phyloP scores from a whole-genome alignment of 306 rosid species.

The Geum urbanum region DNA sequence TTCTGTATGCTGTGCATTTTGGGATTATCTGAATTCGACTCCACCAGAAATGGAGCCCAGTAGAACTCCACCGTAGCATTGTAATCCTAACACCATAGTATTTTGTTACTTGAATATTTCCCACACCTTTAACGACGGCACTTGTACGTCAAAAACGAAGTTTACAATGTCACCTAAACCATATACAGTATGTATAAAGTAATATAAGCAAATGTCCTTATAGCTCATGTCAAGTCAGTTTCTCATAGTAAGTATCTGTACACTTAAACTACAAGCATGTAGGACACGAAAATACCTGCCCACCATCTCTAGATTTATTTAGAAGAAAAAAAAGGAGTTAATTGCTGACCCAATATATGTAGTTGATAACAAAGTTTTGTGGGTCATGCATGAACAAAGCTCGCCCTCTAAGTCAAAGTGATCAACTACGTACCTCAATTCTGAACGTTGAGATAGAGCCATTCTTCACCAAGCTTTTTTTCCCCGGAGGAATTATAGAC shows the following conservation, averaged over 20 bases:
- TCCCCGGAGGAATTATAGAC: slow-evolving; percentile 59
- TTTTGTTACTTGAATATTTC: neutral
- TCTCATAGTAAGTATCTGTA: neutral
- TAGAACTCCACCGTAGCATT: slow-evolving; percentile 87
- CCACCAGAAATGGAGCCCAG: slow-evolving; percentile 96
- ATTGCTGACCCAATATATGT: neutral
- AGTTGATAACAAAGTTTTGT: neutral
- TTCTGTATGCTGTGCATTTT: slow-evolving; percentile 72
- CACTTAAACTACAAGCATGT: neutral
- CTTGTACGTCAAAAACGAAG: neutral
- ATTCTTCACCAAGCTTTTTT: slow-evolving; percentile 53
- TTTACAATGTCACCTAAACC: slow-evolving; percentile 18
- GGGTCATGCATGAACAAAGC: slow-evolving; percentile 13
- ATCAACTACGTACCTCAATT: slow-evolving; percentile 50
- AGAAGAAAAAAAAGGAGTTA: neutral
- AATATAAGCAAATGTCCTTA: neutral
- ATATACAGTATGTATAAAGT: neutral
- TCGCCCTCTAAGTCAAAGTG: neutral
- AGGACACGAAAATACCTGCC: neutral
- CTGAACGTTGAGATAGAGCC: slow-evolving; percentile 74
- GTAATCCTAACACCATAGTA: slow-evolving; percentile 46
- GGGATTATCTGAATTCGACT: slow-evolving; percentile 96
- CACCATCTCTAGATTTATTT: neutral
- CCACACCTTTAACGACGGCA: neutral
- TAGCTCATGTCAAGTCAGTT: neutral